Evolutionary conservation across 2,329 filamentous ascomycete genomes (phyloP), one percentile per base, ranked within the genome.

Genomic region (Epichloe aotearoae): DNA sequence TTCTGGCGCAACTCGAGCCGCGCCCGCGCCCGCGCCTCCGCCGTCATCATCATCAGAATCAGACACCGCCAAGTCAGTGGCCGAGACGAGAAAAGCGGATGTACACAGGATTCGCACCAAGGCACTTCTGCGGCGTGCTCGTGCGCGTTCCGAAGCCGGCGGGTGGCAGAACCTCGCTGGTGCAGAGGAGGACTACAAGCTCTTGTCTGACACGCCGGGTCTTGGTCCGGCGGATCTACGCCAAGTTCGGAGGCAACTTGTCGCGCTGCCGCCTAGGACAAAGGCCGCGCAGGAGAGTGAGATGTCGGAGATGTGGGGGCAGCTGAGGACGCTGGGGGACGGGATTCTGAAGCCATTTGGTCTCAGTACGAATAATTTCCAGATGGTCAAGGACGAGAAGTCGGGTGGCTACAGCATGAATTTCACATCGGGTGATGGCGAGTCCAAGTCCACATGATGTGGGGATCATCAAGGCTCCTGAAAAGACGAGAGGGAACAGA

Each of bases 281-380:
- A 86, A 91, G 56, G 78, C 77, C 17, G 89, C 90, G 1, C 88
- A 89, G 68, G 84, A 95, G 62, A 78, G 77, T 58, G 93, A 98
- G 44, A 88, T 93, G 78, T 83, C 79, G 3, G 91, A 98, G 69
- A 96, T 97, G 89, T 95, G 95, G 89, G 85, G 85, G 17, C 96
- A 97, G 71, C 69, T 98, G 59, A 96, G 95, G 64, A 82, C 86
- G 68, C 71, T 98, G 53, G 93, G 93, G 0, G 95, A 98, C 63
- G 88, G 89, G 1, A 80, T 98, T 15, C 66, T 98, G 47, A 95
- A 86, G 64, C 91, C 91, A 0, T 97, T 97, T 71, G 93, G 93
- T 1, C 68, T 98, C 58, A 94, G 86, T 53, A 97, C 93, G 11
- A 84, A 95, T 44, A 95, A 94, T 65, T 97, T 98, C 63, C 82